Evolutionary conservation across 1,284 basidiomycete species (phyloP), one percentile per base, ranked within the genome.

Genomic region (Marasmius oreades): DNA sequence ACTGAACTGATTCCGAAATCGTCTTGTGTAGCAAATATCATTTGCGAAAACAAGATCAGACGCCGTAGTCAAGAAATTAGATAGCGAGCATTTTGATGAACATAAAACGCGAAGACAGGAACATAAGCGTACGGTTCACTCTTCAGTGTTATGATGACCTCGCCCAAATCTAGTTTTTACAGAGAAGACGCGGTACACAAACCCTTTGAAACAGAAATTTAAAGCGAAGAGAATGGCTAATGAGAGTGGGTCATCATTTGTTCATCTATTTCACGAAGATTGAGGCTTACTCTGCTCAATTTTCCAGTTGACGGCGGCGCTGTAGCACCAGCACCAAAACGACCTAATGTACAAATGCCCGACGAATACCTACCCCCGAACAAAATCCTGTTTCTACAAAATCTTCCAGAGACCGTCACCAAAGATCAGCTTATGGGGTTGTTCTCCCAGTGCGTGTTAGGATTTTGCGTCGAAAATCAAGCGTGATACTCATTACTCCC

Each of bases 281-380:
- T 42, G 51, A 46, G 37, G 44, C 55, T 62, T n/a, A 64, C 39
- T 50, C 42, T 16, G 2, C 20, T n/a, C 39, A 42, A 4, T n/a
- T 55, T 20, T 52, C 51, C 61, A 89, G 87, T 87, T 70, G 90
- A 92, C 50, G 88, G 90, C 33, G 82, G 80, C 34, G 75, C 82
- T 16, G 77, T 87, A 8, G 73, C 77, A 14, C 82, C 90, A 18
- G 81, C 80, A 42, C 73, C 88, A 24, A 90, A 88, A 71, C 81
- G 91, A 55, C 88, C 90, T 33, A 84, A 87, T 62, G 88, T 98
- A 61, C 92, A 94, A 69, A 95, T 97, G 92, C 95, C 97, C 31
- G 96, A 99, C 88, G 96, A 99, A 73, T 99, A 99, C 73, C 83
- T 99, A 7, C 97, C 97, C 3, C 96, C 96, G 31, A 99, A 99